A percentile compares a stretch with the other conserved stretches of the same genome.
Conservation (phyloP, 75 land plant genomes). For the Cryptomeria japonica region DNA sequence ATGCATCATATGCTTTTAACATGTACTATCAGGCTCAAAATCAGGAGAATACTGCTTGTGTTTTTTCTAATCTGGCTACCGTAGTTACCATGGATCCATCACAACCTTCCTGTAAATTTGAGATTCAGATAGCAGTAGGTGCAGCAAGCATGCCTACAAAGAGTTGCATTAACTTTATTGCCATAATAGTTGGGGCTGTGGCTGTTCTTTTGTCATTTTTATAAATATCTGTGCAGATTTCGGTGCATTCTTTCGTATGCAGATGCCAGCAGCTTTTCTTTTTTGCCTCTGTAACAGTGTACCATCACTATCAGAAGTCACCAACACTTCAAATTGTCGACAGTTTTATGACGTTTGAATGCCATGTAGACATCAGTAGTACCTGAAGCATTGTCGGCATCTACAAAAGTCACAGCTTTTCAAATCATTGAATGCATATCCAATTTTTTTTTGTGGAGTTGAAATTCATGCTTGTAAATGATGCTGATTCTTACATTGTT, state of each 20-base stretch:
- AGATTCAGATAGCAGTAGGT: slow-evolving; percentile 35
- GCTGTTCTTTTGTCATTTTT: neutral
- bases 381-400: neutral
- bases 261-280: slow-evolving; percentile 10
- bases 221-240: neutral
- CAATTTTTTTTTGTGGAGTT: neutral
- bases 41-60: slow-evolving; percentile 44
- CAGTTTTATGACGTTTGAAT: neutral
- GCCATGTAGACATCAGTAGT: neutral
- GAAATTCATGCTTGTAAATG: neutral
- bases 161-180: neutral
- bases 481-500: neutral
- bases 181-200: neutral
- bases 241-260: neutral
- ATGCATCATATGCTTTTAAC: slow-evolving; percentile 80
- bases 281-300: neutral
- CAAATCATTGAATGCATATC: neutral
- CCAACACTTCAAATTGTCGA: neutral
- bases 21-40: slow-evolving; percentile 61
- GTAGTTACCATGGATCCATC: slow-evolving; percentile 44
- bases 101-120: slow-evolving; percentile 39
- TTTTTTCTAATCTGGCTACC: slow-evolving; percentile 35
- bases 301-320: too few relatives aligned
- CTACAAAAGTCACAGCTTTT: neutral
- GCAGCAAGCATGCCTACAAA: neutral